Evolutionary conservation across 225 moss, liverwort and hornwort species (phyloP).

Genomic region (Asterella californica): DNA sequence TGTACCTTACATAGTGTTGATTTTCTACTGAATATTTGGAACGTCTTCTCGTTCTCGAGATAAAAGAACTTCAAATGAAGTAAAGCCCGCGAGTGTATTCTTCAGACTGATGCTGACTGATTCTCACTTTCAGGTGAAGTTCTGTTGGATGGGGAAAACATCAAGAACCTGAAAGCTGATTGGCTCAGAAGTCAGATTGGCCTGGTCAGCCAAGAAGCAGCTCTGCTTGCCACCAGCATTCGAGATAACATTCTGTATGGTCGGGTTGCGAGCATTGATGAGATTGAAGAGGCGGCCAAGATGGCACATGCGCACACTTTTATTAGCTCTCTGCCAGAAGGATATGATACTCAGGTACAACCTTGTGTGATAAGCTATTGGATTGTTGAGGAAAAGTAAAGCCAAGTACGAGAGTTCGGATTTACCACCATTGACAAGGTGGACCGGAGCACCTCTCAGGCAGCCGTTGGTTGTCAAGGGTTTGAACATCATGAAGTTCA

Average conservation of each 20-base stretch:
- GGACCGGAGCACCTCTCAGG: not conserved
- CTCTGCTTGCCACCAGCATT: slow-evolving; percentile 64
- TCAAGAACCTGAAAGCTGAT: slow-evolving; percentile 62
- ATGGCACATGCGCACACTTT: slow-evolving; percentile 90
- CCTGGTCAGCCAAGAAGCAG: slow-evolving; percentile 77
- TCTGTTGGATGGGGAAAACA: slow-evolving; percentile 76
- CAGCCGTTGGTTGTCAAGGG: not conserved
- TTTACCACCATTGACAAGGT: not conserved
- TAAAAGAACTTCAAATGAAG: no score
- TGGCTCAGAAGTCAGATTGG: slow-evolving; percentile 86
- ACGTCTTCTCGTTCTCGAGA: no score
- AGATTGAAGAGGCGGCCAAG: slow-evolving; percentile 88
- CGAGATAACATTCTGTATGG: slow-evolving; percentile 72
- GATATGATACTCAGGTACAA: slow-evolving; percentile 69
- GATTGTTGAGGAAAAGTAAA: not conserved
- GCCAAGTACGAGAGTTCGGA: not conserved
- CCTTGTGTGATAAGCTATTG: not conserved
- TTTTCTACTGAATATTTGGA: no score
- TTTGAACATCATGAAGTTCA: not conserved
- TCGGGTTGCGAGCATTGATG: slow-evolving; percentile 63
- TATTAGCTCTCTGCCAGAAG: slow-evolving; percentile 72
- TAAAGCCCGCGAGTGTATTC: no score
- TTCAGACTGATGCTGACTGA: not conserved
- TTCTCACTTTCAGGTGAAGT: slow-evolving; percentile 54
- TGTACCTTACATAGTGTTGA: no score